Evolutionary conservation across 306 rosid genomes (phyloP), one percentile per base, ranked within the genome.

Genomic region (Gastrolobium bilobum): DNA sequence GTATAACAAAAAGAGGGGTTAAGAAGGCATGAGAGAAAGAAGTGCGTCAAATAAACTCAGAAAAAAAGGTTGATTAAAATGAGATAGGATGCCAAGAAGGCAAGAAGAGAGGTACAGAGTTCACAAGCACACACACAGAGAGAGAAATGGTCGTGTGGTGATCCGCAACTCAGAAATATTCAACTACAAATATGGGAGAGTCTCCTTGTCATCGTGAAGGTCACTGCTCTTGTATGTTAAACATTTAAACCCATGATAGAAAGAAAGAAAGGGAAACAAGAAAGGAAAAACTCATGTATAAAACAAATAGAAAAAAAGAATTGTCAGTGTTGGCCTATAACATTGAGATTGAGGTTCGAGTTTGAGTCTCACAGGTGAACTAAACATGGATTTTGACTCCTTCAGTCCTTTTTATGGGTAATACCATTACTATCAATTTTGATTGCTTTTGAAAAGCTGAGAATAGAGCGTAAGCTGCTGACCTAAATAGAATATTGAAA

Each of bases 81-180:
- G 58, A 52, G 26, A 39, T 15, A 52, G 26, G 33, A 29, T 39
- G 33, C 75, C 46, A 11, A 60, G 44, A 42, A 34, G 43, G 61
- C 37, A 74, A 57, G 9, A 56, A 30, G 51, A 30, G 26, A 11
- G 48, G 43, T 5, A 6, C 14, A 29, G 10, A 50, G 2, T 1
- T 11, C 14, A 43, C 0, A 10, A 7, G 13, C 7, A 54, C 48
- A 60, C 4, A 31, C 40, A 79, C 65, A 69, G 79, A 66, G 79
- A 66, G 35, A 54, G 97, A 92, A 90, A 84, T 42, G 90, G 97
- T 88, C 91, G 8, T 86, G 91, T 86, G 95, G 97, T 89, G 93
- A 89, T 87, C 89, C 92, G 91, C 81, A 84, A 73, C 67, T 77
- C 53, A 62, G 73, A 77, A 60, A 44, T 58, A 56, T 61, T 62